phyloP scores from a whole-genome alignment of 441 rosid species.

The Bocquillonia castaneifolia region DNA sequence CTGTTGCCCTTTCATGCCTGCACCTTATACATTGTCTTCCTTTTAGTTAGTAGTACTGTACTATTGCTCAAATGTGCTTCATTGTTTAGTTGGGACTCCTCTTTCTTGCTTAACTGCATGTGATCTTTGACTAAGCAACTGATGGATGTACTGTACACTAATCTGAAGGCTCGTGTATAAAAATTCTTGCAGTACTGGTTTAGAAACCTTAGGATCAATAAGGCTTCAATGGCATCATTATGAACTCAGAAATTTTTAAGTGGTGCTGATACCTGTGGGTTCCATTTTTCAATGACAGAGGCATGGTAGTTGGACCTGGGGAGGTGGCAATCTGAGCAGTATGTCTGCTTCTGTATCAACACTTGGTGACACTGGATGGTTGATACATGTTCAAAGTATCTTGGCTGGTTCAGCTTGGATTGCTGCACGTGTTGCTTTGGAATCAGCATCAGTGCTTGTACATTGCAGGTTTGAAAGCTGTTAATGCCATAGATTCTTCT shows the following conservation, averaged over 20 bases:
- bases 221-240: not conserved
- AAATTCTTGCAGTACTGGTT: not conserved
- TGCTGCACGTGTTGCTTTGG: constrained; percentile 88
- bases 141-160: not conserved
- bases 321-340: constrained; percentile 98
- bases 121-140: not conserved
- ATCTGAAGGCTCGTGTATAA: not conserved
- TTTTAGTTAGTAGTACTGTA: not conserved
- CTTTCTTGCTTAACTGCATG: not conserved
- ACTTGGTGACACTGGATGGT: constrained; percentile 98
- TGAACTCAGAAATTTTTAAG: constrained; percentile 7
- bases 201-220: not conserved
- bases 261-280: constrained; percentile 17
- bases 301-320: constrained; percentile 99
- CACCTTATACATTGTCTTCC: not conserved
- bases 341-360: constrained; percentile 99
- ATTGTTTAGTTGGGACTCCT: constrained; percentile 16
- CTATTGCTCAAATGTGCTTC: not conserved
- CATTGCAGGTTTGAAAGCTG: constrained; percentile 79
- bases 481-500: constrained; percentile 14
- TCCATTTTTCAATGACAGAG: constrained; percentile 46
- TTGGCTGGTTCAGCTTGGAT: constrained; percentile 99
- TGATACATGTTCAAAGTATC: constrained; percentile 89
- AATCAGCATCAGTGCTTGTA: constrained; percentile 94
- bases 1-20: not conserved